Base-by-base conservation (phyloP, 176 grass and related monocot species). In the Eleusine indica region DNA sequence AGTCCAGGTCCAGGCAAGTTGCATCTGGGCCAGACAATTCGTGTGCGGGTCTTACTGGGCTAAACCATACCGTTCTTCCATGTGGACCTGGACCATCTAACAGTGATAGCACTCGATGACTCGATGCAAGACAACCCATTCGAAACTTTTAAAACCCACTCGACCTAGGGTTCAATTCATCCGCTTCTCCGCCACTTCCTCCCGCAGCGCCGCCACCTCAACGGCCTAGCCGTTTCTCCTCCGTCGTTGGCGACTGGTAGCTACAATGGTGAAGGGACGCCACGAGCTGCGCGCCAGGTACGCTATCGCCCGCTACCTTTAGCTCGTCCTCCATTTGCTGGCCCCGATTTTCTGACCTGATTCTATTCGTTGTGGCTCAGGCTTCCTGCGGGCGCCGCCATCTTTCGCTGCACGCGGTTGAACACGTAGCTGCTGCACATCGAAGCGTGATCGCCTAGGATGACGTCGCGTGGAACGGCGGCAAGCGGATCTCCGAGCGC, bases 371-470 rank as follows among this genome's bases (percentile, higher is more conserved):
- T 70, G 39, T 5, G 4, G 13, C 66, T 48, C 79, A 81, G 91
- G 83, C 77, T 91, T 57, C 88, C 84, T 75, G 87, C 91, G 44
- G 88, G 91, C 4, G 91, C 91, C 51, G 93, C 94, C 18, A 91
- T 93, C 84, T 87, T 93, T 1, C 89, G 91, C 84, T 91, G 89
- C 88, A 91, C 32, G 32, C 32, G 32, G 32, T 2, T 86, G 81
- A 78, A 49, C 86, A 93, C 87, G 15, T 97, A 89, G 60, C 66
- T 93, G 77, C 81, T 89, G 48, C 89, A 89, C 83, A 87, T 91
- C 47, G 87, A 66, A 91, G 82, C 29, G 84, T 97, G 56, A 91
- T 51, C 91, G 93, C 78, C 21, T 89, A 91, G 83, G 91, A 93
- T 64, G 88, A 89, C 37, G 91, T 91, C 3, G 75, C 78, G 1